Conservation (phyloP, 306 rosid species). For the Alnus glutinosa region DNA sequence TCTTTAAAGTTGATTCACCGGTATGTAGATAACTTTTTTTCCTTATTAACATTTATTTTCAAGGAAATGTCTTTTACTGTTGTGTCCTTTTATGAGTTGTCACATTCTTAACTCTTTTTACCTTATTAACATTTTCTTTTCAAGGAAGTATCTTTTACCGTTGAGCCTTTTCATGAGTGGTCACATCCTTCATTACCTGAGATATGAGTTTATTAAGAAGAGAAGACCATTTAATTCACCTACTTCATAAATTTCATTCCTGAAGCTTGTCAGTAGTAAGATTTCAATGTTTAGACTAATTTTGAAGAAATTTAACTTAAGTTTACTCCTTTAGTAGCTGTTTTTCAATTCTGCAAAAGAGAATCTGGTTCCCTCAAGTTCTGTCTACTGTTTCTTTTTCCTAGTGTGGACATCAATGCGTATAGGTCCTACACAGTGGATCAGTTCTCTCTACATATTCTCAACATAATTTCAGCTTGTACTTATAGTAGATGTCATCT, state of each 20-base stretch:
- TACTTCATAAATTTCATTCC: not conserved
- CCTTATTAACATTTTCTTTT: slow-evolving; percentile 5
- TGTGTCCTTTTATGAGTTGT: not conserved
- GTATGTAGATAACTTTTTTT: slow-evolving; percentile 45
- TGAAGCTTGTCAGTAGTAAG: not conserved
- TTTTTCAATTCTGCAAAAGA: not conserved
- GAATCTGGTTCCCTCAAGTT: not conserved
- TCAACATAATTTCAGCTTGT: not conserved
- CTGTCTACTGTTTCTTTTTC: not conserved
- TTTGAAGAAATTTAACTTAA: not conserved
- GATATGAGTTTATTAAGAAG: not conserved
- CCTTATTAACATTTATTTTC: slow-evolving; percentile 3
- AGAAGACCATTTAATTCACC: not conserved
- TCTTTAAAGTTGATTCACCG: slow-evolving; percentile 86
- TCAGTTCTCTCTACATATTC: not conserved
- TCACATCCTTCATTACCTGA: not conserved
- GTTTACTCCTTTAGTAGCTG: not conserved
- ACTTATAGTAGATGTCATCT: not conserved
- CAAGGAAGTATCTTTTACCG: not conserved
- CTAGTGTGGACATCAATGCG: not conserved
- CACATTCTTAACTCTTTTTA: slow-evolving; percentile 2
- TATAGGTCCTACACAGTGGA: not conserved
- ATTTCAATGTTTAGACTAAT: not conserved
- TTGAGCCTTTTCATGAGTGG: not conserved
- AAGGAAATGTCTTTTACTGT: not conserved